Evolutionary conservation across 1,139 yeast genomes (phyloP).

Genomic region (Candida freyschussii): DNA sequence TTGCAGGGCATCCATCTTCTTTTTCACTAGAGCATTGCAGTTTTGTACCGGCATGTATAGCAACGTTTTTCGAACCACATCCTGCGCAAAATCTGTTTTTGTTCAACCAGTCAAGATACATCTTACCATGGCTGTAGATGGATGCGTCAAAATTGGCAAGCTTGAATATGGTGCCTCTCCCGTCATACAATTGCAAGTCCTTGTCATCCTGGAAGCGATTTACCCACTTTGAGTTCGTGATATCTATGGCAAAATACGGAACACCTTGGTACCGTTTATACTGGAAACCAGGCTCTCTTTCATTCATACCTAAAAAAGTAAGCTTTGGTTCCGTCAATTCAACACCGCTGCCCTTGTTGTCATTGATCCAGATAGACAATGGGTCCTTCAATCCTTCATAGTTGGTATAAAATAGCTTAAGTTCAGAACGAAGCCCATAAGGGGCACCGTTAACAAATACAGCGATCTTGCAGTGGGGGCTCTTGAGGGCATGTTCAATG

Average conservation of each 20-base stretch:
- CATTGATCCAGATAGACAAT: constrained; percentile 15
- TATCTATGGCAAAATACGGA: constrained; percentile 76
- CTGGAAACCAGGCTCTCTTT: constrained; percentile 31
- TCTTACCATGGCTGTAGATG: constrained; percentile 72
- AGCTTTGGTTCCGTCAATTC: constrained; percentile 27
- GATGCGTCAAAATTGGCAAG: constrained; percentile 51
- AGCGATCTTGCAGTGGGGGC: constrained; percentile 52
- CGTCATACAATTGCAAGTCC: constrained; percentile 5
- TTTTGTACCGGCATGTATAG: constrained; percentile 81
- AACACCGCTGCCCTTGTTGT: constrained; percentile 20
- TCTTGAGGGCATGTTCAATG: constrained; percentile 46
- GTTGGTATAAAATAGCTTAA: constrained; percentile 9
- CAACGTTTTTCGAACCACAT: constrained; percentile 69
- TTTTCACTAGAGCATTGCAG: constrained; percentile 49
- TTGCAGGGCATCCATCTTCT: constrained; percentile 46
- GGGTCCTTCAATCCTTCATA: constrained; percentile 13
- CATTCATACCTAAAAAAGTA: constrained; percentile 68
- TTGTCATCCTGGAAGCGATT: neutral
- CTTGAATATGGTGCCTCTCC: constrained; percentile 25
- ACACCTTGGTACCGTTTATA: constrained; percentile 55
- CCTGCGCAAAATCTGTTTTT: constrained; percentile 82
- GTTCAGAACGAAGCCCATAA: constrained; percentile 8
- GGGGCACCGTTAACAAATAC: constrained; percentile 37
- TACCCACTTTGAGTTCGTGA: constrained; percentile 32
- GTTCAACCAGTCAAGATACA: constrained; percentile 80